Evolutionary conservation across 768 basidiomycete species (phyloP), one percentile per base, ranked within the genome.

Genomic region (Dacryopinax primogenitus): DNA sequence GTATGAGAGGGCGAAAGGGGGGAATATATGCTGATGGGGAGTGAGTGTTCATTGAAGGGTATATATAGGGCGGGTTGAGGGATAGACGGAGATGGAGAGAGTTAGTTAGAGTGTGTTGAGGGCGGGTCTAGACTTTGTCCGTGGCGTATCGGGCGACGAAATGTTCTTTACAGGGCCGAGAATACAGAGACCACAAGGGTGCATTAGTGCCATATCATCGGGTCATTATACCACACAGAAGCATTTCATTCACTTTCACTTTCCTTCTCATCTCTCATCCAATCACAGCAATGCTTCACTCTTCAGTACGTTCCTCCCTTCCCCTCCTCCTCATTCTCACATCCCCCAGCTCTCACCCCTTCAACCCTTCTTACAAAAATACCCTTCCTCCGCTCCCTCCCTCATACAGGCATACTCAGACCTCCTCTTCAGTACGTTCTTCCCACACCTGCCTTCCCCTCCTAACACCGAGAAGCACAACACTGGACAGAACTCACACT

Each of bases 401-500:
- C 47, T 66, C 15, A 62, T 36, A 35, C 65, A 66, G 44, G 58
- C 65, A 3, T 66, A 66, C 65, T 16, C 33, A 36, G 65, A 66
- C 65, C 15, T 66, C 36, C 63, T 33, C 11, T 37, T 47, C 13
- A 45, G 66, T 66, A 37, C 16, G 63, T 13, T 13, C 26, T 26
- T 18, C 7, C 30, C 9, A 58, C 51, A 3, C 13, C 3, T 58
- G 4, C 32, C 51, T 58, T 45, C 23, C 23, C 23, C 6, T 7
- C 65, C 18, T 26, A 26, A 32, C 23, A 26, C 32, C 63, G 9
- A 28, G 15, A 37, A 90, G 88, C 83, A 6, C 89, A 92, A 70
- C 78, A 83, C 74, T 92, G 89, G 89, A 76, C 75, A 6, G 79
- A 86, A 51, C 74, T 90, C 0, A 76, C 83, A 68, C 75, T 88